phyloP scores from a whole-genome alignment of 805 yeast species.

The Nakazawaea siamensis region DNA sequence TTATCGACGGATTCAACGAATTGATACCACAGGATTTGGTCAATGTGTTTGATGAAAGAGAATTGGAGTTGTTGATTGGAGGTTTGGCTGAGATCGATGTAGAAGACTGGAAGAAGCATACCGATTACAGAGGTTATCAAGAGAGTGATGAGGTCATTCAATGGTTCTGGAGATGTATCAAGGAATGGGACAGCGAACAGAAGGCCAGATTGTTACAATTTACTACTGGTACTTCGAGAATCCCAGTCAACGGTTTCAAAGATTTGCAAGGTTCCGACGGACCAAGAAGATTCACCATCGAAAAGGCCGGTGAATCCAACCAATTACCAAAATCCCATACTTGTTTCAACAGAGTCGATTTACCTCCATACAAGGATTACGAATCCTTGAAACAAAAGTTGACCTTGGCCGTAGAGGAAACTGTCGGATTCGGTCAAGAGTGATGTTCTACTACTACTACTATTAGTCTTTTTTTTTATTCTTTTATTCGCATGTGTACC shows the following conservation, averaged over 20 bases:
- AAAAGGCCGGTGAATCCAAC: constrained; percentile 90
- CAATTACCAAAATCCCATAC: constrained; percentile 97
- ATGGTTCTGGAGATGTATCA: constrained; percentile 97
- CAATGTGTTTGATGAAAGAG: constrained; percentile 96
- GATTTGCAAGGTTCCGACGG: constrained; percentile 99
- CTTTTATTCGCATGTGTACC: too few relatives aligned
- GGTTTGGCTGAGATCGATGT: constrained; percentile 97
- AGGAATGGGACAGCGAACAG: constrained; percentile 94
- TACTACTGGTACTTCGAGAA: constrained; percentile 98
- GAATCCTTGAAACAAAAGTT: constrained; percentile 83
- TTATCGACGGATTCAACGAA: constrained; percentile 95
- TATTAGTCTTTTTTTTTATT: too few relatives aligned
- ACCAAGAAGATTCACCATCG: constrained; percentile 97
- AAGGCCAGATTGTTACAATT: constrained; percentile 92
- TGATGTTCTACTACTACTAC: too few relatives aligned
- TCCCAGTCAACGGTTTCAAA: constrained; percentile 97
- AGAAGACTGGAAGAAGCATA: constrained; percentile 98
- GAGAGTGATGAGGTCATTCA: constrained; percentile 94
- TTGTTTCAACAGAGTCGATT: constrained; percentile 96
- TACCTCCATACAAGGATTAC: constrained; percentile 86
- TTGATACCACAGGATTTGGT: constrained; percentile 94
- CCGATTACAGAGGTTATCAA: constrained; percentile 97
- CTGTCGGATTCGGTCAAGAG: constrained; percentile 98
- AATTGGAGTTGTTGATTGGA: constrained; percentile 91
- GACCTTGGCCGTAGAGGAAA: constrained; percentile 95